These are phyloP conservation scores for Nepenthes alata DNA, from an alignment of 179 eudicot genomes.

Conservation along the genomic window DNA sequence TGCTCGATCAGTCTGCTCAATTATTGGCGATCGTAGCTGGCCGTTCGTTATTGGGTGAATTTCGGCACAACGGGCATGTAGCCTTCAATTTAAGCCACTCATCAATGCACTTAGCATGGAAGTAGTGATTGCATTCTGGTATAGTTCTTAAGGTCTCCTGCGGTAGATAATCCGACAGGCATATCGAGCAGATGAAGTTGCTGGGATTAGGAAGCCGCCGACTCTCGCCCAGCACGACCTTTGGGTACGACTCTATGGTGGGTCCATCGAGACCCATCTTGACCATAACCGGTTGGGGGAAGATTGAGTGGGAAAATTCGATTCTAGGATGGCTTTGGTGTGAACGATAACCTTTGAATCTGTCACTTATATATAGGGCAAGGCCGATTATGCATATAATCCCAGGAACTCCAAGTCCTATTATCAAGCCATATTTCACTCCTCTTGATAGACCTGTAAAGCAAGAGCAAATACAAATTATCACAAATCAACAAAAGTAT, in stretches of 20 bases:
- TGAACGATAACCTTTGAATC: slow-evolving; percentile 9
- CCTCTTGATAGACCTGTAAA: slow-evolving; percentile 49
- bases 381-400: slow-evolving; percentile 40
- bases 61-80: slow-evolving; percentile 79
- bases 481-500: too few relatives aligned
- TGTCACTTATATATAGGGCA: slow-evolving; percentile 19
- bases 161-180: slow-evolving; percentile 63
- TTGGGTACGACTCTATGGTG: slow-evolving; percentile 75
- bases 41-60: slow-evolving; percentile 26
- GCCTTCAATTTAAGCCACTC: slow-evolving; percentile 73
- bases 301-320: slow-evolving; percentile 24
- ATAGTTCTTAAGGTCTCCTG: slow-evolving; percentile 55
- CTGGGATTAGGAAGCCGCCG: slow-evolving; percentile 46
- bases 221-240: slow-evolving; percentile 58
- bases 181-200: slow-evolving; percentile 59
- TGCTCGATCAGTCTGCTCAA: too few relatives aligned
- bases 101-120: slow-evolving; percentile 69
- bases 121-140: slow-evolving; percentile 74
- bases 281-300: slow-evolving; percentile 19
- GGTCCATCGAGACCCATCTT: slow-evolving; percentile 48
- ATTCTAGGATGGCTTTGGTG: slow-evolving; percentile 8
- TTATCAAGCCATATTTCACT: slow-evolving; percentile 46
- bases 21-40: background rate
- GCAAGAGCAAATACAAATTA: too few relatives aligned
- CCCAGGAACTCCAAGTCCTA: slow-evolving; percentile 60